These are phyloP conservation scores for Mrakia frigida DNA, from an alignment of 768 basidiomycete genomes.

Conservation along the genomic window DNA sequence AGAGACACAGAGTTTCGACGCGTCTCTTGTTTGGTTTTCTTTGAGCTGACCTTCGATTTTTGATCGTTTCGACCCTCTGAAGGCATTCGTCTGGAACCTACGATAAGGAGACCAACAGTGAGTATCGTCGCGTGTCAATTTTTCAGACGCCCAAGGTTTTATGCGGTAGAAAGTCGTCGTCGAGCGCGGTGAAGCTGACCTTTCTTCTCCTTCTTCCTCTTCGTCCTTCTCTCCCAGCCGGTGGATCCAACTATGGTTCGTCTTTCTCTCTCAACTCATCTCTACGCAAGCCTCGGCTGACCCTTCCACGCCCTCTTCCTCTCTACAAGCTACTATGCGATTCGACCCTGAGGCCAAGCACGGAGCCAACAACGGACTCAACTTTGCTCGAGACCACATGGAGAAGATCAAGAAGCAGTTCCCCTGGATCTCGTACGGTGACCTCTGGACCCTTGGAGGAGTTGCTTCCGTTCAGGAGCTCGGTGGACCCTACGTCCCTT, in stretches of 20 bases:
- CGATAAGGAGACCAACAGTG: slow-evolving; percentile 62
- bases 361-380: slow-evolving; percentile 74
- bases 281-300: too few relatives aligned
- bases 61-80: too few relatives aligned
- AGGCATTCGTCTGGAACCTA: slow-evolving; percentile 91
- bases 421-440: slow-evolving; percentile 75
- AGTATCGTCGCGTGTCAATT: too few relatives aligned
- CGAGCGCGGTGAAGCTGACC: not conserved
- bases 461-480: slow-evolving; percentile 86
- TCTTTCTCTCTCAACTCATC: too few relatives aligned
- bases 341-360: slow-evolving; percentile 58
- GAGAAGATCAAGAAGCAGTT: slow-evolving; percentile 17
- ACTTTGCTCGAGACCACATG: slow-evolving; percentile 60
- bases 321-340: slow-evolving; percentile 99
- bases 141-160: too few relatives aligned
- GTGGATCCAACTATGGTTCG: slow-evolving; percentile 65
- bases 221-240: slow-evolving; percentile 36
- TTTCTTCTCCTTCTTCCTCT: not conserved
- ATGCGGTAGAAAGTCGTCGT: too few relatives aligned
- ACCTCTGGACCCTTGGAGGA: slow-evolving; percentile 93
- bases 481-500: slow-evolving; percentile 70
- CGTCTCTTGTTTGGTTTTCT: not conserved
- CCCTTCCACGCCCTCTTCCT: too few relatives aligned
- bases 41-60: not conserved
- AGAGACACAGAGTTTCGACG: not conserved